Percentiles rank a stretch among this genome's conserved stretches.
phyloP scores from a whole-genome alignment of 495 filamentous ascomycete species.

The Xylaria flabelliformis region DNA sequence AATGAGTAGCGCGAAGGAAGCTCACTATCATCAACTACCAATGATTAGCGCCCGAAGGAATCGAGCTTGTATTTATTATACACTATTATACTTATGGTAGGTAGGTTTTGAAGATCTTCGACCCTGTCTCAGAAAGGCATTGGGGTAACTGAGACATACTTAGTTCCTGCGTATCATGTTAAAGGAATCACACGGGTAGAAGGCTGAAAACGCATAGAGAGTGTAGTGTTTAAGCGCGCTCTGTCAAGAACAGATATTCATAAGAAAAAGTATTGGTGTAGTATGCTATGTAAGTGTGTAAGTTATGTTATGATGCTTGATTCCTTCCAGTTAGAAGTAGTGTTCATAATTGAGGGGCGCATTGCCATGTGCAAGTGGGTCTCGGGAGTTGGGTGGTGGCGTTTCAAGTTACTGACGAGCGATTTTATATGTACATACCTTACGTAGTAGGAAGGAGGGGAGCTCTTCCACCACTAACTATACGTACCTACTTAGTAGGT shows the following conservation, averaged over 20 bases:
- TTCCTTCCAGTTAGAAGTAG: neutral
- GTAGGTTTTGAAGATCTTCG: neutral
- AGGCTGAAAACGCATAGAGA: neutral
- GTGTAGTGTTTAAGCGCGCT: neutral
- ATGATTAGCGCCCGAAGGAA: neutral
- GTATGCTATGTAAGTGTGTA: neutral
- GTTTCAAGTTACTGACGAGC: neutral
- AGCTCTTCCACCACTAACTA: neutral
- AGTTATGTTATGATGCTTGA: neutral
- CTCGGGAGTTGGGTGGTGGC: constrained; percentile 13
- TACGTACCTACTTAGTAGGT: too few relatives aligned
- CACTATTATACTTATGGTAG: neutral
- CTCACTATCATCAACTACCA: neutral
- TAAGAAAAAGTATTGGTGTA: neutral
- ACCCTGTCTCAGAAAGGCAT: neutral
- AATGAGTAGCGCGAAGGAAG: constrained; percentile 11
- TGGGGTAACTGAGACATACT: neutral
- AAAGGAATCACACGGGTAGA: neutral
- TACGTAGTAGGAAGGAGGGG: neutral
- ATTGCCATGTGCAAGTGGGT: constrained; percentile 20
- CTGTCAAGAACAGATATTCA: neutral
- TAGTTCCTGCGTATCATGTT: neutral
- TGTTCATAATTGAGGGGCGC: neutral
- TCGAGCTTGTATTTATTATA: neutral
- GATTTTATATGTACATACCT: neutral